Conservation (phyloP, 164 flowering plant species). For the Pachysandra terminalis region DNA sequence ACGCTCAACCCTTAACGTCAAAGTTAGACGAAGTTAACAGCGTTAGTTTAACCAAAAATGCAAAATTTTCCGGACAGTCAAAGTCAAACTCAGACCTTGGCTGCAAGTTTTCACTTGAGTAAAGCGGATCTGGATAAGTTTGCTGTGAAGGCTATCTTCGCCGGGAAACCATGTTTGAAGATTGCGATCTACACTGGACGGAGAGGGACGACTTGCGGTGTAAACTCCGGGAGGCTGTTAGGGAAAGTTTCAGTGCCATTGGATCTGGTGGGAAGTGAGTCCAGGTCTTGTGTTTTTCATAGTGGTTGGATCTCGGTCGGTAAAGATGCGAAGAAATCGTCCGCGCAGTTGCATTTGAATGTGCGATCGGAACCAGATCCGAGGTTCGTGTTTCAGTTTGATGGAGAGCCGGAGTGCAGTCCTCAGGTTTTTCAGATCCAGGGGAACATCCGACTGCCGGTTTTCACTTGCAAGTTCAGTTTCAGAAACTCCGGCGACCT, state of each 20-base stretch:
- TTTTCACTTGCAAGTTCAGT: slow-evolving; percentile 95
- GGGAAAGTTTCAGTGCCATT: too few relatives aligned
- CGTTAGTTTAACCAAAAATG: too few relatives aligned
- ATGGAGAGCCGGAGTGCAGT: too few relatives aligned
- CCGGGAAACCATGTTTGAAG: slow-evolving; percentile 40
- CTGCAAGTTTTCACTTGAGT: too few relatives aligned
- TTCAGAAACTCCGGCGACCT: slow-evolving; percentile 57
- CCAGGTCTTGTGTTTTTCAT: too few relatives aligned
- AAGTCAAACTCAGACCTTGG: too few relatives aligned
- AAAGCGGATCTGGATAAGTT: too few relatives aligned
- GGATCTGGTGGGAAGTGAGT: too few relatives aligned
- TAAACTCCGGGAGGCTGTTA: slow-evolving; percentile 60
- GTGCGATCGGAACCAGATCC: slow-evolving; percentile 91
- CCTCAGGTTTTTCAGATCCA: too few relatives aligned
- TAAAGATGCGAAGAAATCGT: slow-evolving; percentile 29
- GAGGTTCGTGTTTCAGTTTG: slow-evolving; percentile 84
- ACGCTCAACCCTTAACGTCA: too few relatives aligned
- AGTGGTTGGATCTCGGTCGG: slow-evolving; percentile 82
- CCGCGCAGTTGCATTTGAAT: slow-evolving; percentile 61
- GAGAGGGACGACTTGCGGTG: slow-evolving; percentile 71
- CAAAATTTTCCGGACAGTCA: slow-evolving; percentile 40
- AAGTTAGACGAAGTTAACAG: too few relatives aligned
- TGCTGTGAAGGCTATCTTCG: slow-evolving; percentile 43
- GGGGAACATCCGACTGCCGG: slow-evolving; percentile 82
- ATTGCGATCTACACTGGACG: slow-evolving; percentile 66